Evolutionary conservation across 2,329 filamentous ascomycete species (phyloP), one percentile per base, ranked within the genome.

Genomic region (Lasiodiplodia sp.): DNA sequence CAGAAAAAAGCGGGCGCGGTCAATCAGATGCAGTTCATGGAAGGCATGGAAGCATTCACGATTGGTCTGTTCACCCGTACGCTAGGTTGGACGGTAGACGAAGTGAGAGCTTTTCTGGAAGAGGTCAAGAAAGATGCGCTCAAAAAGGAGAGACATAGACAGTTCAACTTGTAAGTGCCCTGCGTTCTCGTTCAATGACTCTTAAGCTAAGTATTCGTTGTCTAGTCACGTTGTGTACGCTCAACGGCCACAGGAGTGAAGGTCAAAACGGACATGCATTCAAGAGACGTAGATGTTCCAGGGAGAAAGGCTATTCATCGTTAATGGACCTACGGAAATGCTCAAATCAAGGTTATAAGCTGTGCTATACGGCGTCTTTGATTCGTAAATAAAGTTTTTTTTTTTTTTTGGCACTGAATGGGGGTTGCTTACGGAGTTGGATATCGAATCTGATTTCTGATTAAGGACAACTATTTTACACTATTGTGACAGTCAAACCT

Each of bases 11-110:
- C 63, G 4, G 70, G 69, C 66, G 78, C 66, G n/a, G 14, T 62
- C 56, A 82, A 80, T 64, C 73, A 79, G 69, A 74, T 79, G 67
- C 80, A 82, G 66, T 80, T 79, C 55, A 74, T 79, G 12, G 77
- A 82, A n/a, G 80, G 80, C 0, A 73, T 83, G 21, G 80, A 83
- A 71, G 81, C 77, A 1, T 81, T 82, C 69, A 79, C 78, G 66
- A 73, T 84, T 62, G 81, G 79, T 4, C 72, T 83, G 31, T 75
- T 83, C 58, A 83, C 81, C 2, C 71, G 80, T 34, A 78, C 73
- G 2, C 72, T 84, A 23, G 81, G 80, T 6, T 84, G 82, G 81
- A 75, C 72, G 53, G 76, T 77, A 65, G 77, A 81, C 34, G 80
- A 83, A 71, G 79, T 83, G 5, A 78, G 81, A 63, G 75, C 82